phyloP scores from a whole-genome alignment of 1,284 basidiomycete species.

The Tylopilus orsonianus region DNA sequence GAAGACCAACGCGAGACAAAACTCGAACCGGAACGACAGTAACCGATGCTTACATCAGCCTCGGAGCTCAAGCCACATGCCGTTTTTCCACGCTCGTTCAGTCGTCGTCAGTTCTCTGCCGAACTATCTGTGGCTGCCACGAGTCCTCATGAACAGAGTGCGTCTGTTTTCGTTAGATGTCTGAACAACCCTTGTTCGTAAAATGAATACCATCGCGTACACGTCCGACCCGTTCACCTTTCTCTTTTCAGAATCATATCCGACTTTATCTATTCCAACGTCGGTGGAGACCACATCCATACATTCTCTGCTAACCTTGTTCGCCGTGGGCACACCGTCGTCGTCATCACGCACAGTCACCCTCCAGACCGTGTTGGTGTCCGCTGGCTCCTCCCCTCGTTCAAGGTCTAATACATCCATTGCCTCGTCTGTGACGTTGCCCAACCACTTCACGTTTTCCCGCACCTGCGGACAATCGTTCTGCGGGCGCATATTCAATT shows the following conservation, averaged over 20 bases:
- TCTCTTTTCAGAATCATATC: conserved; percentile 75
- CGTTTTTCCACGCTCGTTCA: conserved; percentile 5
- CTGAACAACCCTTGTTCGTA: background rate
- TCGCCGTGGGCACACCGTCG: conserved; percentile 86
- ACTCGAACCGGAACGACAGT: no score
- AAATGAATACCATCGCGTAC: conserved; percentile 34
- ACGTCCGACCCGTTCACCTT: background rate
- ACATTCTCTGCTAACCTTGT: conserved; percentile 87
- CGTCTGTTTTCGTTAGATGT: background rate
- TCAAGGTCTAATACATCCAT: conserved; percentile 98
- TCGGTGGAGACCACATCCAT: conserved; percentile 96
- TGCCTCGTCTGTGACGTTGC: conserved; percentile 88
- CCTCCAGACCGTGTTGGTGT: conserved; percentile 83
- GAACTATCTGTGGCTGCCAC: no score
- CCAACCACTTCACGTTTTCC: conserved; percentile 94
- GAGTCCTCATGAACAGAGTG: no score
- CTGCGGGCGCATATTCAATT: conserved; percentile 85
- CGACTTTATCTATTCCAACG: conserved; percentile 95
- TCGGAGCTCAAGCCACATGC: no score
- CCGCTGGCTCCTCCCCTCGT: conserved; percentile 79
- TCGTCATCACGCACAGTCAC: conserved; percentile 94
- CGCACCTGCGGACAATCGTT: conserved; percentile 87
- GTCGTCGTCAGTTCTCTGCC: conserved; percentile 40
- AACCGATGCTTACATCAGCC: no score
- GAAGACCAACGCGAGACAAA: no score